Evolutionary conservation across 345 rosid genomes (phyloP), one percentile per base, ranked within the genome.

Genomic region (Eutrema heterophyllum): DNA sequence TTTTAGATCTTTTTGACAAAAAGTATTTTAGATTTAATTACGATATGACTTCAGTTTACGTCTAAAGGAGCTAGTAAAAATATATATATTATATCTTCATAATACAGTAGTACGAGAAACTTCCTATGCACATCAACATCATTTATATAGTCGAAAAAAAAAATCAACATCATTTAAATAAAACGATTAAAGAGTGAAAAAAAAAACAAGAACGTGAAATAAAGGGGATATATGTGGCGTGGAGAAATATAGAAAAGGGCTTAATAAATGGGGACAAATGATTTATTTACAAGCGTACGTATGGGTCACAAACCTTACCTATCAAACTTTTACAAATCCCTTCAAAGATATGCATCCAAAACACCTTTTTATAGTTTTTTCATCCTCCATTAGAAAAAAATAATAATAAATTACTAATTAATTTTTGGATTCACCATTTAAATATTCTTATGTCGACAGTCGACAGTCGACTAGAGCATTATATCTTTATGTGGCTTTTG

Each of bases 181-280:
- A 58, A 9, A 14, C 2, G n/a, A 59, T 29, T 9, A 60, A 60
- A 21, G 27, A 29, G 40, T 39, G 56, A n/a, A 40, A 75, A 55
- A n/a, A 40, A 75, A 55, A 15, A 49, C 4, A 46, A 12, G 74
- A 68, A 61, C 53, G 64, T 61, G 74, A 75, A 51, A 61, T 52
- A 68, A 68, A 51, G 68, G 68, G 40, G 46, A 61, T 58, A 27
- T 58, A 49, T 74, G 79, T 68, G 79, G 79, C 49, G 54, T 68
- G 56, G 61, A 68, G 18, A 57, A 53, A 32, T 29, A 52, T 35
- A 68, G 5, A 48, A 48, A 41, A 60, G 43, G 15, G 26, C 9
- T 43, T 33, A 24, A 51, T 14, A 75, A 60, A 52, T 32, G 54
- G 40, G 13, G 18, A 52, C 64, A 61, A 41, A 51, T 35, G 26